Evolutionary conservation across 164 flowering plant genomes (phyloP).

Genomic region (Warburgia ugandensis): DNA sequence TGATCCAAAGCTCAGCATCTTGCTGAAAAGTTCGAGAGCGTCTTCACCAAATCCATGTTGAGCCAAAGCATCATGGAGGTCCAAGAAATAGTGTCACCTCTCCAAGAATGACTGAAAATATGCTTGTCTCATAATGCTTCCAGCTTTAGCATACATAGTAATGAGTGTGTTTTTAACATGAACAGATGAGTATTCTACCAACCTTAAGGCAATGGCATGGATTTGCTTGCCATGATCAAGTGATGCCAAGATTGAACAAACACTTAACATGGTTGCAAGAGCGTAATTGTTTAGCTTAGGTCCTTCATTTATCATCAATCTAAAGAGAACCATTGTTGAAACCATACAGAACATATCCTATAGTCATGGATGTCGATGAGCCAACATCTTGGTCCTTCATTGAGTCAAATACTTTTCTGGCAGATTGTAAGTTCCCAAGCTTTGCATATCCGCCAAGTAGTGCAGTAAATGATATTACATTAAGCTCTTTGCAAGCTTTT

Average conservation of each 20-base stretch:
- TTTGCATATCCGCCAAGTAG: conserved; percentile 74
- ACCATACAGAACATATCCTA: conserved; percentile 71
- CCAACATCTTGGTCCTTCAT: conserved; percentile 62
- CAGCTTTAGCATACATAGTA: conserved; percentile 74
- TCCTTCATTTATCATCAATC: conserved; percentile 57
- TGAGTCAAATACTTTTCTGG: conserved; percentile 59
- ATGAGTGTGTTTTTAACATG: conserved; percentile 72
- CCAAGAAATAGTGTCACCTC: conserved; percentile 67
- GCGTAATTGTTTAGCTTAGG: conserved; percentile 68
- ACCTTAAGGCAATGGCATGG: conserved; percentile 54
- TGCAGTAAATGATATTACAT: conserved; percentile 61
- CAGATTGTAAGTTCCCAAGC: conserved; percentile 60
- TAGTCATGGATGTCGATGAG: conserved; percentile 95
- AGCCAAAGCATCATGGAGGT: conserved; percentile 83
- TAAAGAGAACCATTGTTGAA: conserved; percentile 50
- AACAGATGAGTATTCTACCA: conserved; percentile 39
- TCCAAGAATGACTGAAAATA: conserved; percentile 31
- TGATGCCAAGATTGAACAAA: conserved; percentile 60
- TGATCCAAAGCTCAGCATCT: conserved; percentile 45
- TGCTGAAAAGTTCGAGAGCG: conserved; percentile 58
- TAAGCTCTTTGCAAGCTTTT: conserved; percentile 39
- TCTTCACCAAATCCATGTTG: conserved; percentile 80
- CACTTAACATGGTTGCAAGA: conserved; percentile 63
- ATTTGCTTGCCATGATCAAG: conserved; percentile 68
- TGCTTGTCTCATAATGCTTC: conserved; percentile 50